A percentile compares a stretch with the other conserved stretches of the same genome.
Conservation (phyloP, 2,329 filamentous ascomycete genomes). For the Talaromyces sp. region DNA sequence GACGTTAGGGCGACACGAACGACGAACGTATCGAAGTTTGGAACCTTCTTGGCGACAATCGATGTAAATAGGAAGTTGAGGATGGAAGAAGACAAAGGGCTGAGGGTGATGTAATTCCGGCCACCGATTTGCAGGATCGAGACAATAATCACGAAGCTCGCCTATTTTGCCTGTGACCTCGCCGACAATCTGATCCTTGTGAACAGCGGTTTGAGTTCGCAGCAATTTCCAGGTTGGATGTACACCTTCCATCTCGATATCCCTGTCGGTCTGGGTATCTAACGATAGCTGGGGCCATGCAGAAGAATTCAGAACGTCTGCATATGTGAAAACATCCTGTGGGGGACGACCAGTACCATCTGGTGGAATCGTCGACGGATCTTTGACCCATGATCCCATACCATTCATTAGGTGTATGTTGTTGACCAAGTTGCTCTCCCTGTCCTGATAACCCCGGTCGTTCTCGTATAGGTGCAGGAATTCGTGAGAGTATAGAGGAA, state of each 20-base stretch:
- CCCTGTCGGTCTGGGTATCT: conserved; percentile 52
- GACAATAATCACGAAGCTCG: conserved; percentile 69
- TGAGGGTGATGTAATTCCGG: conserved; percentile 56
- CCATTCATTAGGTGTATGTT: conserved; percentile 71
- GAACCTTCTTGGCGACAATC: conserved; percentile 88
- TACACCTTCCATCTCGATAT: conserved; percentile 50
- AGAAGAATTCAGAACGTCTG: conserved; percentile 55
- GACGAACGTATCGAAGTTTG: conserved; percentile 78
- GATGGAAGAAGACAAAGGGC: conserved; percentile 84
- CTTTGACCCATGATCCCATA: conserved; percentile 74
- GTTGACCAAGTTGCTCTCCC: conserved; percentile 72
- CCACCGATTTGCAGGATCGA: conserved; percentile 65
- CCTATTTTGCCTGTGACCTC: conserved; percentile 77
- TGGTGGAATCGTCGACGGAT: conserved; percentile 64
- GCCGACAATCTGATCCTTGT: conserved; percentile 56
- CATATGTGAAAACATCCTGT: conserved; percentile 68
- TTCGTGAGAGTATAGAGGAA: conserved; percentile 67
- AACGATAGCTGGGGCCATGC: conserved; percentile 52
- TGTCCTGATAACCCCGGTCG: conserved; percentile 55
- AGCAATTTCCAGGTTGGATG: conserved; percentile 66
- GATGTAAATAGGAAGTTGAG: conserved; percentile 83
- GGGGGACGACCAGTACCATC: conserved; percentile 62
- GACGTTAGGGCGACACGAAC: conserved; percentile 91
- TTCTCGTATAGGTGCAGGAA: conserved; percentile 74
- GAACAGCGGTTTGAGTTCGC: conserved; percentile 52